Conservation (phyloP, 345 rosid genomes). For the Microcos paniculata region DNA sequence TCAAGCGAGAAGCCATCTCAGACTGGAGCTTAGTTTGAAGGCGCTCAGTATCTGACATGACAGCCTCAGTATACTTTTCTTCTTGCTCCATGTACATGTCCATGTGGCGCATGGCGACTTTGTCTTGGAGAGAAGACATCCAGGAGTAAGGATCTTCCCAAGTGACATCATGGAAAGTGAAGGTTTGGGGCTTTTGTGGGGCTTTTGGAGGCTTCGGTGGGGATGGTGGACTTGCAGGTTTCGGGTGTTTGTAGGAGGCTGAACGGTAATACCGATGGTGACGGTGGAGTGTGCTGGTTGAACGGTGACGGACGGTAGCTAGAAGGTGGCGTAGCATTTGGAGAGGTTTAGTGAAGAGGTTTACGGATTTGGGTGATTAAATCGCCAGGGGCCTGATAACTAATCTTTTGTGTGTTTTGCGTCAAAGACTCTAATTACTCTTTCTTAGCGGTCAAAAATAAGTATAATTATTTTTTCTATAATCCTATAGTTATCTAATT, state of each 20-base stretch:
- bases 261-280: constrained; percentile 20
- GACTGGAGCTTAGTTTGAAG: constrained; percentile 85
- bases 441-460: too few species aligned
- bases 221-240: constrained; percentile 43
- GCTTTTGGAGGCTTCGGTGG: constrained; percentile 82
- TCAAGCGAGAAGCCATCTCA: constrained; percentile 86
- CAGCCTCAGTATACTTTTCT: constrained; percentile 88
- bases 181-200: constrained; percentile 74
- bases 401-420: too few species aligned
- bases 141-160: constrained; percentile 97
- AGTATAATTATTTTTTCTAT: too few species aligned
- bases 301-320: constrained; percentile 27
- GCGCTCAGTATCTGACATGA: constrained; percentile 69
- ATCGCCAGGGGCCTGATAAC: neutral
- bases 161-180: constrained; percentile 62
- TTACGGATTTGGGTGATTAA: neutral
- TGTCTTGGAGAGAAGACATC: constrained; percentile 87
- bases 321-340: constrained; percentile 40
- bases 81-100: constrained; percentile 93
- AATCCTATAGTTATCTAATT: too few species aligned
- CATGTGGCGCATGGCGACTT: constrained; percentile 98
- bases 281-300: constrained; percentile 19
- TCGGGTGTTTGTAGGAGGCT: constrained; percentile 40
- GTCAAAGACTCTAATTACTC: too few species aligned
- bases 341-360: constrained; percentile 16